Evolutionary conservation across 441 rosid genomes (phyloP), one percentile per base, ranked within the genome.

Genomic region (Eutrema salsugineum): DNA sequence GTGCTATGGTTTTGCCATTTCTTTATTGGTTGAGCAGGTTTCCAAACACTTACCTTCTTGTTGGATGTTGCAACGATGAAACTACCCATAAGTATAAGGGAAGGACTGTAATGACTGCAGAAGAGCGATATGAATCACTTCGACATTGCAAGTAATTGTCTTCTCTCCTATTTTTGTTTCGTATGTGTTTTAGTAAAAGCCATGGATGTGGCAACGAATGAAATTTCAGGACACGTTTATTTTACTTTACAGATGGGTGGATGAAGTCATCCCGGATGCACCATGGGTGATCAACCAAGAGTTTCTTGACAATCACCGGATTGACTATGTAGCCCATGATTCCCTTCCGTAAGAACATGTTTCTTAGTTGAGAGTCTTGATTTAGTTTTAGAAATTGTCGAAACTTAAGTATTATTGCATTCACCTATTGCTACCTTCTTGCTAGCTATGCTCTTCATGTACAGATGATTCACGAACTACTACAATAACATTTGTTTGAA

Each of bases 221-320:
- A 11, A 17, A 2, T 6, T 16, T 43, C 30, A 56, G 22, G 48
- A 27, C 1, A 14, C 12, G 2, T 39, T 71, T 67, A 11, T 70
- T 79, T 73, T 70, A 40, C 36, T 24, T 12, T 59, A 14, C 78
- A 93, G 97, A 78, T 93, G 97, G 96, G 97, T 91, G 20, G 97
- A 93, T 72, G 97, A 93, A 86, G 98, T 93, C 48, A 89, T 93
- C 30, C 90, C 94, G 14, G 88, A 91, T 84, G 97, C 98, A 15
- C 98, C 98, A 11, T 91, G 98, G 98, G 97, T 93, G 70, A 66
- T 91, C 62, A 87, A 85, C 11, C 80, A 77, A 60, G 98, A 88
- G 73, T 93, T 93, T 78, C 91, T 93, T 16, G 91, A 93, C 81
- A 84, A 85, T 42, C 83, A 93, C 79, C 71, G 68, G 22, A 91